Conservation (phyloP, 192 early-diverging fungal genomes). For the Coemansia sp. region DNA sequence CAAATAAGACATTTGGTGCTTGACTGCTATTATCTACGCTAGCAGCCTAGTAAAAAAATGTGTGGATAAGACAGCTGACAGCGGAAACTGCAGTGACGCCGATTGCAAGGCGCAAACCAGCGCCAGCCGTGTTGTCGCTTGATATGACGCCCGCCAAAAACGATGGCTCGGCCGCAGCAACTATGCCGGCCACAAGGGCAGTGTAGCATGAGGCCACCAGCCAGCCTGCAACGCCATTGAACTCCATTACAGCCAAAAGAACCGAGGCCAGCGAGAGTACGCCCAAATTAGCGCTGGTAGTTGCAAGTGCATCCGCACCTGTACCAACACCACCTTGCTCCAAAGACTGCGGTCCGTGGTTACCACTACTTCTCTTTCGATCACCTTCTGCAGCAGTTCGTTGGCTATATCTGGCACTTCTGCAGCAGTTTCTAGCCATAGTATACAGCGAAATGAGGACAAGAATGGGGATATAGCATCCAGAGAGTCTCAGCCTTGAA, state of each 20-base stretch:
- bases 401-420: conserved; percentile 8
- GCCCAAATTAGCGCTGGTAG: conserved; percentile 20
- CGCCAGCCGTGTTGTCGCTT: conserved; percentile 11
- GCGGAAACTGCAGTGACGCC: conserved; percentile 21
- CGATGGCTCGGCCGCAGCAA: conserved; percentile 26
- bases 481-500: conserved; percentile 29
- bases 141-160: conserved; percentile 13
- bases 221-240: conserved; percentile 39
- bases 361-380: not conserved
- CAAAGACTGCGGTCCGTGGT: not conserved
- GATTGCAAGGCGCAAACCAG: conserved; percentile 27
- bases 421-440: not conserved
- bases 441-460: conserved; percentile 12
- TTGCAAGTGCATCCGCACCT: conserved; percentile 14
- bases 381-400: not conserved
- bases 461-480: conserved; percentile 26
- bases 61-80: conserved; percentile 26
- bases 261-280: conserved; percentile 29
- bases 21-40: not conserved
- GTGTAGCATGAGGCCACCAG: conserved; percentile 40
- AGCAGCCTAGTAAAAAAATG: conserved; percentile 11
- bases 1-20: not conserved
- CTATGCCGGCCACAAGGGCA: conserved; percentile 26
- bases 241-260: conserved; percentile 41
- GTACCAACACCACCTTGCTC: not conserved